These are phyloP conservation scores for Dendrobium officinale DNA, from an alignment of 106 monocot species.

Conservation along the genomic window DNA sequence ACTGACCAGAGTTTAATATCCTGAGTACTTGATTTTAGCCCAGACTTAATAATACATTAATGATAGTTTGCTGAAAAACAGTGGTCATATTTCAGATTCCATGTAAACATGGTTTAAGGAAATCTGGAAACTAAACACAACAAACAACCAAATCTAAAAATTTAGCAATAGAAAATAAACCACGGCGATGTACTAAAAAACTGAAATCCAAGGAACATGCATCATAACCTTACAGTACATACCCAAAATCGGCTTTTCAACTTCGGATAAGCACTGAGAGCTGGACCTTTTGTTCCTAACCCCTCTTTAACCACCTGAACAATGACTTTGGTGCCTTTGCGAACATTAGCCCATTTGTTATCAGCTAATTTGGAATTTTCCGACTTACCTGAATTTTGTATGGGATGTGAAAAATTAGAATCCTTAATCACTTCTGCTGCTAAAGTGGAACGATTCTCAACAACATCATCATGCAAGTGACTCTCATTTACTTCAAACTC, in stretches of 20 bases:
- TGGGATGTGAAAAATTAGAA: constrained; percentile 14
- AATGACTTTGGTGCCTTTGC: constrained; percentile 84
- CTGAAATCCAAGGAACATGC: not conserved
- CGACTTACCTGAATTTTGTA: constrained; percentile 16
- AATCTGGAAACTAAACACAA: not conserved
- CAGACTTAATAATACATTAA: not conserved
- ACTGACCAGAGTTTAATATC: not conserved
- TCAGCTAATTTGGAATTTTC: constrained; percentile 11
- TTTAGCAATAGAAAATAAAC: not conserved
- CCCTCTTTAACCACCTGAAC: constrained; percentile 97
- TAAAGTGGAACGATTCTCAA: constrained; percentile 32
- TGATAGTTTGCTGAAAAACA: not conserved
- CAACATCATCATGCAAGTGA: constrained; percentile 35
- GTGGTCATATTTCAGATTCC: not conserved
- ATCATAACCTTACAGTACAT: constrained; percentile 8
- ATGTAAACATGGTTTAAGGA: not conserved
- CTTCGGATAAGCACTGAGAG: constrained; percentile 75
- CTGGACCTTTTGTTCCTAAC: constrained; percentile 86
- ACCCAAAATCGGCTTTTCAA: constrained; percentile 97
- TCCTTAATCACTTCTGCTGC: constrained; percentile 25
- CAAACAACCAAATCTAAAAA: not conserved
- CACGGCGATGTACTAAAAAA: not conserved
- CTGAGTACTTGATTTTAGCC: not conserved
- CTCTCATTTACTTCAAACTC: constrained; percentile 39
- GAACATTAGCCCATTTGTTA: constrained; percentile 74